Base-by-base conservation (phyloP, 1,139 yeast genomes). In the Yueomyces sp. region DNA sequence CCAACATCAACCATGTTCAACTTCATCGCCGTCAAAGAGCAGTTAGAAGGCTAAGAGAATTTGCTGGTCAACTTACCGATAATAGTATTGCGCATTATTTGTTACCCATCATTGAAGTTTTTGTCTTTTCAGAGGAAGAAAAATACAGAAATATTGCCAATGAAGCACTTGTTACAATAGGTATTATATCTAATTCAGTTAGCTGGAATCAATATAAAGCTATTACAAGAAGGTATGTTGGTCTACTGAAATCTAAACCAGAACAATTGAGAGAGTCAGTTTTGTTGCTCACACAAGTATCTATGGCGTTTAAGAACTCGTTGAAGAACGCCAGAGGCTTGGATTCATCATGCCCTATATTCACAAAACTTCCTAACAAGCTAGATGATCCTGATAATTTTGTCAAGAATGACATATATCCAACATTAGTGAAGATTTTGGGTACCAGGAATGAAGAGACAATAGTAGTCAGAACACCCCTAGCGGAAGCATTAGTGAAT, bases 161-260 rank as follows among this genome's bases (percentile, higher is more conserved):
- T 54, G 96, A 85, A 51, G 72, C 95, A 0, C 67, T 84, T 39
- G 66, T 65, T 6, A 67, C 89, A 0, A 73, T 89, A 47, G 79
- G 86, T 7, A 60, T 62, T 8, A 67, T 91, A 49, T 68, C 79
- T 5, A 65, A 72, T 42, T 69, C 72, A 48, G 67, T 86, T 39
- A 73, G 81, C 8, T 87, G 93, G 87, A 78, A 74, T 52, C 96
- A 91, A 56, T 87, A 75, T 60, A 75, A 76, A 46, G 91, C 95
- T 0, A 67, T 85, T 27, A 68, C 85, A 48, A 75, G 75, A 50
- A 76, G 96, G 53, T 85, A 84, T 52, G 67, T 83, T 37, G 61
- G 77, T 2, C 72, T 77, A 41, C 64, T 85, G 56, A 67, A 66
- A 33, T 64, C 68, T 7, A 70, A 74, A 29, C 71, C 72, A 2